Evolutionary conservation across 2,329 filamentous ascomycete species (phyloP).

Genomic region (Fusarium aywerte): DNA sequence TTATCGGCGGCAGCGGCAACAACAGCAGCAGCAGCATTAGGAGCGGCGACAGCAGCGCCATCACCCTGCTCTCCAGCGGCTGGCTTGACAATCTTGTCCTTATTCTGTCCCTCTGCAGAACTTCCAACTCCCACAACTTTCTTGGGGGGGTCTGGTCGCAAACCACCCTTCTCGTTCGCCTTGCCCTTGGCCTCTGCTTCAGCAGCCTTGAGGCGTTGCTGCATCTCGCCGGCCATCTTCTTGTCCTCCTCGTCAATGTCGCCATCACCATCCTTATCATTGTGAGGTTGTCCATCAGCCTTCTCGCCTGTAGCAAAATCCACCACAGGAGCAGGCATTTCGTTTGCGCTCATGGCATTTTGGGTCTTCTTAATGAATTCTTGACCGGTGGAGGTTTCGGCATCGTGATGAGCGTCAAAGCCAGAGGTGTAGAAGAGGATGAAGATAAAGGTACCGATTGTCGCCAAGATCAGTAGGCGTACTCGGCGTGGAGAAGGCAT

Average conservation of each 20-base stretch:
- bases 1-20: conserved; percentile 30
- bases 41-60: conserved; percentile 11
- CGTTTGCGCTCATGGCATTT: conserved; percentile 60
- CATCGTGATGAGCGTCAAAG: conserved; percentile 61
- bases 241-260: conserved; percentile 67
- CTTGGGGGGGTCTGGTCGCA: conserved; percentile 68
- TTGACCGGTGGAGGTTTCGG: conserved; percentile 56
- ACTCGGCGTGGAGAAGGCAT: conserved; percentile 79
- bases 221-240: conserved; percentile 62
- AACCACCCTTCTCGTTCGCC: conserved; percentile 72
- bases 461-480: conserved; percentile 72
- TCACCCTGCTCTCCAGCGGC: conserved; percentile 28
- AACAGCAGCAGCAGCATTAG: conserved; percentile 2
- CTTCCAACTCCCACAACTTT: conserved; percentile 69
- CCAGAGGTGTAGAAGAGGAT: conserved; percentile 79
- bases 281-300: conserved; percentile 54
- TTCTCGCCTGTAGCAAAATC: conserved; percentile 54
- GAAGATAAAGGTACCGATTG: conserved; percentile 72
- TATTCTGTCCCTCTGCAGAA: conserved; percentile 63
- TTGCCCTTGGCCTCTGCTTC: conserved; percentile 75
- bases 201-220: conserved; percentile 72
- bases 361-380: conserved; percentile 72
- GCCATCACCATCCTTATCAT: conserved; percentile 65
- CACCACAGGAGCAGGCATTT: conserved; percentile 53
- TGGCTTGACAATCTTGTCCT: conserved; percentile 55